These are phyloP conservation scores for Coniochaeta hoffmannii DNA, from an alignment of 2,329 filamentous ascomycete genomes.

Conservation along the genomic window DNA sequence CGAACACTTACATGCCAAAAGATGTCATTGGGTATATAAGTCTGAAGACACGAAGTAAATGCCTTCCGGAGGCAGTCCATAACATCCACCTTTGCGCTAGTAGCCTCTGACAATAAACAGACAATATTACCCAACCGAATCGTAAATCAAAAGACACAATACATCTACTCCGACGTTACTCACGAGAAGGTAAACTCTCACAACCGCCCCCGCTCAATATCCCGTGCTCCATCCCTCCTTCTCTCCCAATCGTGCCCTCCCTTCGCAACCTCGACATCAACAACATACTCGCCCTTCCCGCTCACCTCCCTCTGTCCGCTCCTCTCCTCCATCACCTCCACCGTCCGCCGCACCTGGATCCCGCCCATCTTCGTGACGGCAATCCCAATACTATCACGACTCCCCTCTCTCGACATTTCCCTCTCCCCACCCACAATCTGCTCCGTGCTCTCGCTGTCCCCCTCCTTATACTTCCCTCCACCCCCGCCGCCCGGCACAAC, in stretches of 20 bases:
- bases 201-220: background rate
- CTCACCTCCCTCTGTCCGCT: background rate
- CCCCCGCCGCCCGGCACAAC: background rate
- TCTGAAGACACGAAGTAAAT: too few species aligned
- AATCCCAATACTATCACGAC: background rate
- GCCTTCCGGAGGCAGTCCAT: too few species aligned
- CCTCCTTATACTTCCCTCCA: background rate
- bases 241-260: background rate
- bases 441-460: background rate
- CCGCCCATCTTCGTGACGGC: background rate
- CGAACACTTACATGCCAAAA: too few species aligned
- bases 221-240: background rate
- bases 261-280: background rate
- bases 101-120: background rate
- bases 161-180: background rate
- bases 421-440: background rate
- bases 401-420: background rate
- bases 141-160: too few species aligned
- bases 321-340: background rate
- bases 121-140: background rate
- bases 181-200: background rate
- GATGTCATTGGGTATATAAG: too few species aligned
- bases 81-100: too few species aligned
- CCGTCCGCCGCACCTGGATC: slow-evolving; percentile 1
- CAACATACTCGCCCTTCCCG: background rate